Evolutionary conservation across 495 filamentous ascomycete species (phyloP).

Genomic region (Penicillium egyptiacum): DNA sequence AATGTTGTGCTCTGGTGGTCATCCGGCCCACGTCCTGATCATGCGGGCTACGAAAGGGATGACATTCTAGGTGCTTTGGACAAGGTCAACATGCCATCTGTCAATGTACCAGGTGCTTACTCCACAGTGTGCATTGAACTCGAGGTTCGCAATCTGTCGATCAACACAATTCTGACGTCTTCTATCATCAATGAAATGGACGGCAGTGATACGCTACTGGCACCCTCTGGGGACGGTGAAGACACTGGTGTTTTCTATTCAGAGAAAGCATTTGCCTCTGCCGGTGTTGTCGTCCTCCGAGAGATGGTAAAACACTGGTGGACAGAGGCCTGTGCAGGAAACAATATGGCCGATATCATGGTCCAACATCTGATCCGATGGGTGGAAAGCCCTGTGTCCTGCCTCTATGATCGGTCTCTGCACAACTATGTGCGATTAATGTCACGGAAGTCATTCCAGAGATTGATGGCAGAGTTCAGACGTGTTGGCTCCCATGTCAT

Average conservation of each 20-base stretch:
- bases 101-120: conserved; percentile 91
- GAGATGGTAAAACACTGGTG: conserved; percentile 99
- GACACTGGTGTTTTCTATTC: conserved; percentile 70
- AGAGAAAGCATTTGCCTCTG: conserved; percentile 90
- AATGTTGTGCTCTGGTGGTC: conserved; percentile 99
- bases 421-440: conserved; percentile 99
- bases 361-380: conserved; percentile 96
- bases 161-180: conserved; percentile 96
- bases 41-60: conserved; percentile 94
- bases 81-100: conserved; percentile 87
- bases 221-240: conserved; percentile 65
- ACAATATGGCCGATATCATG: conserved; percentile 94
- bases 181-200: conserved; percentile 98
- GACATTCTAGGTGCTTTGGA: conserved; percentile 82
- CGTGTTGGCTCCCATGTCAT: conserved; percentile 92
- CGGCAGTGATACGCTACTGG: conserved; percentile 64
- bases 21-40: conserved; percentile 77
- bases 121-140: conserved; percentile 96
- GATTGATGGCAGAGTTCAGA: conserved; percentile 95
- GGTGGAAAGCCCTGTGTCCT: conserved; percentile 88
- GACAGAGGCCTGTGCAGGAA: conserved; percentile 88
- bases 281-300: conserved; percentile 81
- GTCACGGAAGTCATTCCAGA: conserved; percentile 92
- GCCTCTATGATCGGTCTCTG: conserved; percentile 92
- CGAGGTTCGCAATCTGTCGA: conserved; percentile 88